These are phyloP conservation scores for Gryganskiella cystojenkinii DNA, from an alignment of 192 early-diverging fungal genomes.

Conservation along the genomic window DNA sequence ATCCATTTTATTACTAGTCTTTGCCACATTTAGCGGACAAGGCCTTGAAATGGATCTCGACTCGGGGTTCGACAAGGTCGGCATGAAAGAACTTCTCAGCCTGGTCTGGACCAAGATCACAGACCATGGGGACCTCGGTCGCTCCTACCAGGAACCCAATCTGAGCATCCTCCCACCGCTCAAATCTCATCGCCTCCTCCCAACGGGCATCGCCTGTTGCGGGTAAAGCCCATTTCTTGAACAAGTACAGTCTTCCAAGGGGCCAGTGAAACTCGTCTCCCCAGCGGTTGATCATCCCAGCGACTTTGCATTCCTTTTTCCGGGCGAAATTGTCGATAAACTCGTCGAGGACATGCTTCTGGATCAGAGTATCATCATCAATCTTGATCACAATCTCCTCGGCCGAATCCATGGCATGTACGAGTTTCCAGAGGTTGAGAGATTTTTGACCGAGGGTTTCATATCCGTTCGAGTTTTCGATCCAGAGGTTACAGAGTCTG, in stretches of 20 bases:
- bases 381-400: constrained; percentile 1
- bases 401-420: neutral
- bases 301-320: neutral
- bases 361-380: constrained; percentile 9
- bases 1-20: too few relatives aligned
- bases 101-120: too few relatives aligned
- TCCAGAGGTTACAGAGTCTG: neutral
- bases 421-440: neutral
- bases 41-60: too few relatives aligned
- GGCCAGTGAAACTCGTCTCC: neutral
- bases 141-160: too few relatives aligned
- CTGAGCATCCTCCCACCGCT: too few relatives aligned
- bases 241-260: constrained; percentile 8
- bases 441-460: neutral
- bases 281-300: neutral
- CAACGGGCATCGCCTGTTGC: neutral
- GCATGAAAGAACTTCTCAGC: too few relatives aligned
- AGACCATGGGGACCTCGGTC: too few relatives aligned
- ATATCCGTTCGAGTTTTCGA: constrained; percentile 5
- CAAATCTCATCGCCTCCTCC: neutral
- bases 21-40: too few relatives aligned
- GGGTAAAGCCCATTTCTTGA: constrained; percentile 4
- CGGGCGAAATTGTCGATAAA: neutral
- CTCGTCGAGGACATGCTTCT: constrained; percentile 8
- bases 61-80: too few relatives aligned